Base-by-base conservation (phyloP, 2,329 filamentous ascomycete species). In the Hirsutella minnesotensis region DNA sequence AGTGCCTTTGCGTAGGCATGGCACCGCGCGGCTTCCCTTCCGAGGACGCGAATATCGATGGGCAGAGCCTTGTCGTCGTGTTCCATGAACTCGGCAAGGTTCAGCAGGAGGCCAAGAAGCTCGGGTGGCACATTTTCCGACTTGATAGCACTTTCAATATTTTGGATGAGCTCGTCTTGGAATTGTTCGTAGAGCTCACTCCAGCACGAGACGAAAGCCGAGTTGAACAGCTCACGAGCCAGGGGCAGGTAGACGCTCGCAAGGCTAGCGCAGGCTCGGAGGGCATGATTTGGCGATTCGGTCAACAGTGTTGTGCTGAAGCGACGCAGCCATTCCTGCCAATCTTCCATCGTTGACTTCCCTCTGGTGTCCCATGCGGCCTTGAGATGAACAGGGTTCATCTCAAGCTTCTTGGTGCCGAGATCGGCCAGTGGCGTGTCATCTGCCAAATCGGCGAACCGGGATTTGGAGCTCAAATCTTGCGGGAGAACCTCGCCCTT, bases 71-170 rank as follows among this genome's bases (percentile, higher is more conserved):
- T 98, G 61, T 99, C 92, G 54, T 98, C 94, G 56, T 98, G 92
- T 59, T 99, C 92, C 92, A 99, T 99, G 61, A 98, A 99, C 59
- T 99, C 92, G 19, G 92, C 92, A 40, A 99, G 73, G 56, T 98
- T 98, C 39, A 99, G 77, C 22, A 99, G 71, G 40, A 95, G 83
- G 47, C 95, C 90, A 9, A 98, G 70, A 50, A 99, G 83, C 61
- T 99, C 94, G 0, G 94, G 92, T 0, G 92, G 90, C 12, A 98
- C 94, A 53, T 95, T 90, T 41, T 90, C 84, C 3, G 90, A 96
- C 43, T 88, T 92, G 52, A 99, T 84, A 1, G 94, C 92, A 48
- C 85, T 87, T 61, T 99, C 92, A 41, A 99, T 94, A 20, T 94
- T 94, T 42, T 84, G 81, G 40, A 98, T 94, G 34, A 98, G 75